Evolutionary conservation across 257 asterid genomes (phyloP), one percentile per base, ranked within the genome.

Genomic region (Petrea volubilis): DNA sequence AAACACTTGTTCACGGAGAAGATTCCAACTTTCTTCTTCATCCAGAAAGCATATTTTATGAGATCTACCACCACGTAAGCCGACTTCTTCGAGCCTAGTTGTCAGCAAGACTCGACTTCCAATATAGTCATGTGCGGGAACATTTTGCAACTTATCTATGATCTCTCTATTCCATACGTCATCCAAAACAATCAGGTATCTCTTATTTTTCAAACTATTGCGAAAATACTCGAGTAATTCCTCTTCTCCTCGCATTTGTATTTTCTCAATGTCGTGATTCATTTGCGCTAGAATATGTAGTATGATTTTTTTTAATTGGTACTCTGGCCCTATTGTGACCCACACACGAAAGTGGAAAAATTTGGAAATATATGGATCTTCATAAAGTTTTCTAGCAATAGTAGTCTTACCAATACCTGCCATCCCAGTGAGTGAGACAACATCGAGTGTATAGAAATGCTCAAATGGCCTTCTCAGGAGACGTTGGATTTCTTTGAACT

Each of bases 11-110:
- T 13, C 11, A 4, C 49, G 68, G 46, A 74, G 55, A 34, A 74
- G 53, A 56, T 59, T 5, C 78, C 78, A 74, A 18, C 69, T 58
- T 34, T 44, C 47, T 31, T 74, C 47, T 3, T 66, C 6, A 24
- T 57, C 7, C 18, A 66, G 12, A 10, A 47, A 5, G 24, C 25
- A 9, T 7, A 47, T 47, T 17, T 18, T 7, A n/a, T 47, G 25
- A 47, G 5, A 3, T 47, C n/a, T n/a, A 10, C 4, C 20, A 2
- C 25, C 5, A 6, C n/a, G 6, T 4, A 10, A 8, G 5, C 25
- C 55, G n/a, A 47, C 55, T 3, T 47, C 11, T 5, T 6, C 55
- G n/a, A 47, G 55, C 55, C 55, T 47, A 17, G 55, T 47, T n/a
- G 55, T 47, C 7, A 47, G 2, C 55, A 47, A n/a, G 25, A 59